Evolutionary conservation across 2,329 filamentous ascomycete genomes (phyloP).

Genomic region (Colletotrichum sp.): DNA sequence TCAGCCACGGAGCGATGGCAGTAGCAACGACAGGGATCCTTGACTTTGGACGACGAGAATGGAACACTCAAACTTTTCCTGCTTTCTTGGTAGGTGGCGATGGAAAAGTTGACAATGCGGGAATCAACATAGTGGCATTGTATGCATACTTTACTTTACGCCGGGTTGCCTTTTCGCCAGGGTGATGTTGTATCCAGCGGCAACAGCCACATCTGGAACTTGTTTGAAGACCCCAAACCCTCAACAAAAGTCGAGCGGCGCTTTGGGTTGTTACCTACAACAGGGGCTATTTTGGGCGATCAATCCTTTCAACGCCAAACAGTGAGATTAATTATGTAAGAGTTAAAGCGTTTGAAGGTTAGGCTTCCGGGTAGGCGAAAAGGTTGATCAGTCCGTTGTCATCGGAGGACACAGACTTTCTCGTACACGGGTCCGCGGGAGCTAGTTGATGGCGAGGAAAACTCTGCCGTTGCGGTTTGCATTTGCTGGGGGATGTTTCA

Average conservation of each 20-base stretch:
- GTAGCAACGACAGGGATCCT: not conserved
- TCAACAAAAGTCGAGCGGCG: not conserved
- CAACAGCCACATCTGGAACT: not conserved
- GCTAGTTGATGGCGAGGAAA: not conserved
- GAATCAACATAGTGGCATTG: not conserved
- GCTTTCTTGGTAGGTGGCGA: not conserved
- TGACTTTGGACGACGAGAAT: not conserved
- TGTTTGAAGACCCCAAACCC: not conserved
- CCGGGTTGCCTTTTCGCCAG: not conserved
- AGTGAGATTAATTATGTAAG: not conserved
- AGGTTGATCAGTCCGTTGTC: not conserved
- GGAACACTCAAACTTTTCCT: not conserved
- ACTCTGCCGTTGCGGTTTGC: not conserved
- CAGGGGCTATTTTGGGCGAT: not conserved
- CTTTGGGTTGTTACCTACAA: not conserved
- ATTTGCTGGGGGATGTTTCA: conserved; percentile 1
- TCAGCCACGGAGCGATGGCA: not conserved
- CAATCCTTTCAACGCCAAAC: not conserved
- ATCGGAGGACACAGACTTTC: not conserved
- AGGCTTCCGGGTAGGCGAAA: conserved; percentile 7
- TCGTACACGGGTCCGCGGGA: not conserved
- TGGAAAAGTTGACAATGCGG: not conserved
- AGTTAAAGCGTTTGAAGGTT: not conserved
- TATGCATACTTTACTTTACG: not conserved
- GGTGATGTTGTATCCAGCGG: not conserved